These are phyloP conservation scores for Neurospora sp. DNA, from an alignment of 495 filamentous ascomycete genomes.

Conservation along the genomic window DNA sequence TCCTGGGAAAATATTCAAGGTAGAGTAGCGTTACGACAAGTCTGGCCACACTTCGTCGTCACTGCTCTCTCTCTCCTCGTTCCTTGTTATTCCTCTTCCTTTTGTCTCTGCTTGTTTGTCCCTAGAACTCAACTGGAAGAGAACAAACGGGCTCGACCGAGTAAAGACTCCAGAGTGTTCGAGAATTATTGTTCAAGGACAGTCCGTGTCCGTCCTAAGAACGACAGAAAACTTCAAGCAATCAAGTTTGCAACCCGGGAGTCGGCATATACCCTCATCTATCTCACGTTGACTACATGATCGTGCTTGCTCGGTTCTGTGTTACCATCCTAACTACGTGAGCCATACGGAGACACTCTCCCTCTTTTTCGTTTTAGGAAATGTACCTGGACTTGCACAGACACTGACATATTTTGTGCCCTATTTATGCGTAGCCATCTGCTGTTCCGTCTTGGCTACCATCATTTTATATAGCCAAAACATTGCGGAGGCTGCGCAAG, in stretches of 20 bases:
- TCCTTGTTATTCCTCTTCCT: too few relatives aligned
- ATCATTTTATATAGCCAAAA: neutral
- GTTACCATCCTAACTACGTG: neutral
- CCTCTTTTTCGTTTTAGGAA: neutral
- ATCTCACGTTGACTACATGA: neutral
- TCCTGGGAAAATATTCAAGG: neutral
- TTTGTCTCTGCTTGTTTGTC: too few relatives aligned
- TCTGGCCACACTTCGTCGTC: neutral
- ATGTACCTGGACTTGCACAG: neutral
- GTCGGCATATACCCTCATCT: neutral
- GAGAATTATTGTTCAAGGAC: neutral
- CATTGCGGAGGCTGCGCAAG: neutral
- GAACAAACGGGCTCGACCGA: neutral
- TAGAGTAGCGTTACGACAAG: neutral
- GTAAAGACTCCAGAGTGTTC: neutral
- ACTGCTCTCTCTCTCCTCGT: too few relatives aligned
- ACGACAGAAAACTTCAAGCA: neutral
- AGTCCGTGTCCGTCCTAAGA: neutral
- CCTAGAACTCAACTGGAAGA: neutral
- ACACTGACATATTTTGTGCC: neutral
- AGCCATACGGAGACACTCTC: neutral
- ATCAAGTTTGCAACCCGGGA: neutral
- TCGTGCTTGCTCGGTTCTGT: neutral
- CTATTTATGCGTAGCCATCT: neutral
- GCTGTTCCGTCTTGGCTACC: neutral